A percentile compares a stretch with the other conserved stretches of the same genome.
Conservation (phyloP, 2,329 filamentous ascomycete genomes). For the Phialocephala sp. region DNA sequence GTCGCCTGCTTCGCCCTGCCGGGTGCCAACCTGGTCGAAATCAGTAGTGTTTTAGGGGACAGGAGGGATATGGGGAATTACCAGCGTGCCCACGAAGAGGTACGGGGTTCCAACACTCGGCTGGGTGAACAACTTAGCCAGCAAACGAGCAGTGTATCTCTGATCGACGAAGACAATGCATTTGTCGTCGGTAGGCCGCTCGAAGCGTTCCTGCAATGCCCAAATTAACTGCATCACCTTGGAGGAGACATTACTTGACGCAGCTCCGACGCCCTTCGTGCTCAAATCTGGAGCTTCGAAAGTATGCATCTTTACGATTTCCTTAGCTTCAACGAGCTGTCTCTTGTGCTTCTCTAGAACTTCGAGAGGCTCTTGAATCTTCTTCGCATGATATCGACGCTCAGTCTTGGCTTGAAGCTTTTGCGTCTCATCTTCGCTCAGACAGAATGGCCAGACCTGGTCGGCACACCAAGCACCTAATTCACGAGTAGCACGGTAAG, state of each 20-base stretch:
- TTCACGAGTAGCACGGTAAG: conserved; percentile 64
- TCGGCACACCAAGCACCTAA: conserved; percentile 88
- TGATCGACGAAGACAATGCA: conserved; percentile 90
- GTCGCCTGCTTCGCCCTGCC: conserved; percentile 57
- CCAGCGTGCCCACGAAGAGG: conserved; percentile 66
- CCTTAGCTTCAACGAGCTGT: conserved; percentile 63
- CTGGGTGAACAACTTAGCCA: conserved; percentile 70
- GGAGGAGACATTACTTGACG: conserved; percentile 60
- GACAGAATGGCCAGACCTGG: conserved; percentile 74
- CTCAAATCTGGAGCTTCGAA: conserved; percentile 48
- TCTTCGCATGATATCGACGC: conserved; percentile 44
- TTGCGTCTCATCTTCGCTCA: conserved; percentile 65
- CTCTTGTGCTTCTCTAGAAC: conserved; percentile 58
- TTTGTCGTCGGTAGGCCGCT: conserved; percentile 59
- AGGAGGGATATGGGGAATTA: conserved; percentile 46
- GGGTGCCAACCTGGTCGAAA: conserved; percentile 50
- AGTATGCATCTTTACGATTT: conserved; percentile 58
- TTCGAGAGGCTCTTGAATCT: conserved; percentile 39
- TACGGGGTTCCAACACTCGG: conserved; percentile 59
- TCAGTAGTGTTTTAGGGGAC: conserved; percentile 11
- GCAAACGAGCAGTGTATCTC: conserved; percentile 75
- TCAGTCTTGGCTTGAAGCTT: conserved; percentile 65
- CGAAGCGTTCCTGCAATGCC: conserved; percentile 68
- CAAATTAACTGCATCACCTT: conserved; percentile 72
- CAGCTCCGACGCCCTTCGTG: conserved; percentile 13